Conservation (phyloP, 1,284 basidiomycete species). For the Ceratobasidium theobromae region DNA sequence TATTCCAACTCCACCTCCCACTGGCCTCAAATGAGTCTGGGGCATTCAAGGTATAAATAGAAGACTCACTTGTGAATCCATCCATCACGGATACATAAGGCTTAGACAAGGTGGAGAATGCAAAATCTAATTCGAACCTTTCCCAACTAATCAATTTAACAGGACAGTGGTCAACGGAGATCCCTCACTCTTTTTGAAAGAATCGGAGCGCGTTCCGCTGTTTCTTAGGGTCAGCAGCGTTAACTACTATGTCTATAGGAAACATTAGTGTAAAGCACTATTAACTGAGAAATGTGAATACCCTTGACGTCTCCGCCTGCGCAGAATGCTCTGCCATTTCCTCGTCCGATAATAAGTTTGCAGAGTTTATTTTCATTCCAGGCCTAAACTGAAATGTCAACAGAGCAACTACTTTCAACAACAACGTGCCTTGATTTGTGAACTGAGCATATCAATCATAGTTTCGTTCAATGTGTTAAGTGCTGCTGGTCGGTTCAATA, state of each 20-base stretch:
- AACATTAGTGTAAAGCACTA: conserved; percentile 7
- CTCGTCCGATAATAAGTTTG: conserved; percentile 75
- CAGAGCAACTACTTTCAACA: conserved; percentile 9
- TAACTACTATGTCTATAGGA: conserved; percentile 55
- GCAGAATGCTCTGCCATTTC: conserved; percentile 84
- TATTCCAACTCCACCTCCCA: conserved; percentile 96
- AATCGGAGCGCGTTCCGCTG: conserved; percentile 71
- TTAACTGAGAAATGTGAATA: conserved; percentile 45
- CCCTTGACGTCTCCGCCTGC: conserved; percentile 92
- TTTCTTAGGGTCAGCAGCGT: conserved; percentile 54
- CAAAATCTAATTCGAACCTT: conserved; percentile 88
- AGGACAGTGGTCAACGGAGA: background rate
- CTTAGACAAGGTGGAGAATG: conserved; percentile 76
- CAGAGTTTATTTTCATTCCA: conserved; percentile 77
- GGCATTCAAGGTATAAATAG: conserved; percentile 18
- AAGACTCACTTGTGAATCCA: conserved; percentile 80
- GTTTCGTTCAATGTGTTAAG: conserved; percentile 83
- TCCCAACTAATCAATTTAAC: conserved; percentile 10
- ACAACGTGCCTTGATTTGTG: conserved; percentile 67
- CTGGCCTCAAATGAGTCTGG: conserved; percentile 47
- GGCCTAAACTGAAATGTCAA: conserved; percentile 53
- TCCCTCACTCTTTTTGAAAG: conserved; percentile 83
- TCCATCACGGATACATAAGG: conserved; percentile 91
- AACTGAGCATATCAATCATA: conserved; percentile 77
- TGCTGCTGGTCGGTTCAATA: conserved; percentile 80